These are phyloP conservation scores for Ephemerocybe angulata DNA, from an alignment of 768 basidiomycete species.

Conservation along the genomic window DNA sequence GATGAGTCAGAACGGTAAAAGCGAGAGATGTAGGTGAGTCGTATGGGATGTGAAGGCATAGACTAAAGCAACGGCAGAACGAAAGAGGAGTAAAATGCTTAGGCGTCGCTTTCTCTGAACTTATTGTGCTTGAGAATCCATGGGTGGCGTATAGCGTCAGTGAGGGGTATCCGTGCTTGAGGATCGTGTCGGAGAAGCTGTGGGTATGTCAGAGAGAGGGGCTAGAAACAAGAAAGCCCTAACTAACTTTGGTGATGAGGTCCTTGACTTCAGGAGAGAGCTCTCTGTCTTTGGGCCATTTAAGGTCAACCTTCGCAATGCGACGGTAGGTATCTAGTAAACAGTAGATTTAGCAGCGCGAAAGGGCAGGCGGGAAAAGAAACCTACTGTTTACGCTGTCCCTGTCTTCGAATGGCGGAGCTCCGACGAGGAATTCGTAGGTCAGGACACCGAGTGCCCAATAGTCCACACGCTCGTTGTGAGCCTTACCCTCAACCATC, in stretches of 20 bases:
- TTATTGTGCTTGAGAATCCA: slow-evolving; percentile 71
- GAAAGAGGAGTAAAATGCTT: too few relatives aligned
- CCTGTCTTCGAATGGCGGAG: slow-evolving; percentile 78
- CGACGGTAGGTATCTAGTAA: slow-evolving; percentile 79
- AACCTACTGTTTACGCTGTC: slow-evolving; percentile 67
- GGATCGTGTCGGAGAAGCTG: slow-evolving; percentile 87
- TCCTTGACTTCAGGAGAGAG: slow-evolving; percentile 66
- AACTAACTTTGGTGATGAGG: slow-evolving; percentile 54
- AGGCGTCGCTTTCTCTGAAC: slow-evolving; percentile 17
- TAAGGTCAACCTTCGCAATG: slow-evolving; percentile 84
- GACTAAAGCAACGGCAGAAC: too few relatives aligned
- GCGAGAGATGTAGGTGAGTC: too few relatives aligned
- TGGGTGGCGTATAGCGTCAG: slow-evolving; percentile 75
- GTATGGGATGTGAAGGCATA: too few relatives aligned
- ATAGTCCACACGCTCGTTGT: slow-evolving; percentile 86
- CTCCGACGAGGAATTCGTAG: slow-evolving; percentile 90
- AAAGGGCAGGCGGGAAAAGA: not conserved
- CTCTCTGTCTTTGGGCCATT: slow-evolving; percentile 42
- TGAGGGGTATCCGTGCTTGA: slow-evolving; percentile 67
- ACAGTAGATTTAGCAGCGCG: not conserved
- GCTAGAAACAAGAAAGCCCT: slow-evolving; percentile 5
- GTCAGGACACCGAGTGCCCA: slow-evolving; percentile 98
- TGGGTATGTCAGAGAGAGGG: not conserved
- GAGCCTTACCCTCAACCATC: slow-evolving; percentile 93
- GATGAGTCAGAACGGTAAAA: too few relatives aligned